These are phyloP conservation scores for Ustilago loliicola DNA, from an alignment of 1,284 basidiomycete genomes.

Conservation along the genomic window DNA sequence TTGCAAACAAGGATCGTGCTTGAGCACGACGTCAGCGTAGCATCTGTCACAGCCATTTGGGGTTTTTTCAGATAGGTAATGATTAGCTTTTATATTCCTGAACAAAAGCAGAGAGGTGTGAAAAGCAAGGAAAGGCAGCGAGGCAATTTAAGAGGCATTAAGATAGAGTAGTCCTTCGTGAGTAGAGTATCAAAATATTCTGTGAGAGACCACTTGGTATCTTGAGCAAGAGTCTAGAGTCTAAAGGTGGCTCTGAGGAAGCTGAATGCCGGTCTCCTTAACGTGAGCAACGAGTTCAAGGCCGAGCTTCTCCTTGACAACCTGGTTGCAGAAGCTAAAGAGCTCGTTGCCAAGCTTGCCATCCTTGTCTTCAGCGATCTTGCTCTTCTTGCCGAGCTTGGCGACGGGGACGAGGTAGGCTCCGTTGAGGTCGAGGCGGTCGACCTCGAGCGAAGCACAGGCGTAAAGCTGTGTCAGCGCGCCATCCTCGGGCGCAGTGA, in stretches of 20 bases:
- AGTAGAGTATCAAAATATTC: background rate
- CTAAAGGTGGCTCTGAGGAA: slow-evolving; percentile 43
- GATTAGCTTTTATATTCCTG: background rate
- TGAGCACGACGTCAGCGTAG: too few relatives aligned
- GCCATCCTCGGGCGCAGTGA: slow-evolving; percentile 58
- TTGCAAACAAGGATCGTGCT: background rate
- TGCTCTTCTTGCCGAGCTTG: slow-evolving; percentile 45
- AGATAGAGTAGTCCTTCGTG: background rate
- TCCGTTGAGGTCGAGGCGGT: slow-evolving; percentile 53
- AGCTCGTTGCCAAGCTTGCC: slow-evolving; percentile 45
- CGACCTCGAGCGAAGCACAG: slow-evolving; percentile 64
- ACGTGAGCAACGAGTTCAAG: slow-evolving; percentile 36
- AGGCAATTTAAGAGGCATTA: background rate
- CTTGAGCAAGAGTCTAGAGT: background rate
- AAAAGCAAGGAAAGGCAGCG: background rate
- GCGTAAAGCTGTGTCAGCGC: slow-evolving; percentile 69
- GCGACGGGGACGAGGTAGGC: slow-evolving; percentile 66
- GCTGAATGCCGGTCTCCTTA: slow-evolving; percentile 31
- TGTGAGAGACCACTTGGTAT: background rate
- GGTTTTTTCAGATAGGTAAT: too few relatives aligned
- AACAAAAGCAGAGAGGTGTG: background rate
- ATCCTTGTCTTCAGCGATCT: slow-evolving; percentile 42
- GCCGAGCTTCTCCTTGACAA: slow-evolving; percentile 47
- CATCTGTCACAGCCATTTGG: background rate
- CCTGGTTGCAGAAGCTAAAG: slow-evolving; percentile 43